Evolutionary conservation across 2,329 filamentous ascomycete genomes (phyloP).

Genomic region (Ophiocordyceps unilateralis): DNA sequence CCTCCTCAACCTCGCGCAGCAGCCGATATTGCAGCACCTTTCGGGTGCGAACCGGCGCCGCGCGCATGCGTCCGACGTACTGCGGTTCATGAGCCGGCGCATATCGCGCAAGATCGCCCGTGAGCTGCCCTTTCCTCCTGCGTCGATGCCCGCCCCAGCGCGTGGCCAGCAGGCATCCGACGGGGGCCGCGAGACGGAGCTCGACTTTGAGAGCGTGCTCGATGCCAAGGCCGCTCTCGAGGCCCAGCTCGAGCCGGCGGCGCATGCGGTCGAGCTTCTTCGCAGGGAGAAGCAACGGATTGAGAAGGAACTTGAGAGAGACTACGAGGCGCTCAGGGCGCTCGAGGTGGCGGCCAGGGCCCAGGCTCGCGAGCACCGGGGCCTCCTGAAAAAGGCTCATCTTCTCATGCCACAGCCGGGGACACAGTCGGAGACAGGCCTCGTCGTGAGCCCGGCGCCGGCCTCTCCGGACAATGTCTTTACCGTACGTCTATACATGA

Average conservation of each 20-base stretch:
- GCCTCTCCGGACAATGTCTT: constrained; percentile 3
- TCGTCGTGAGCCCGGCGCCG: constrained; percentile 1
- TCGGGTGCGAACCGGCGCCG: constrained; percentile 28
- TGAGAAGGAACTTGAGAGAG: constrained; percentile 35
- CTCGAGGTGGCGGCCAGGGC: constrained; percentile 39
- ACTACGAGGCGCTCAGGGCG: constrained; percentile 31
- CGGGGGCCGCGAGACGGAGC: constrained; percentile 35
- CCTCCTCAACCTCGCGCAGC: constrained; percentile 41
- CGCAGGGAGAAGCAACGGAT: constrained; percentile 38
- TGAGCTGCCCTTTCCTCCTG: constrained; percentile 50
- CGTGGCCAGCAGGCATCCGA: constrained; percentile 10
- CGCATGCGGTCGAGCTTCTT: constrained; percentile 46
- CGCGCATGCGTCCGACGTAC: constrained; percentile 34
- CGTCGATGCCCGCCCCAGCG: constrained; percentile 12
- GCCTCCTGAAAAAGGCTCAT: constrained; percentile 30
- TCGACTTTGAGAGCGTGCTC: constrained; percentile 48
- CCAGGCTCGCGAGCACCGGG: constrained; percentile 32
- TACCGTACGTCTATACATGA: constrained; percentile 1
- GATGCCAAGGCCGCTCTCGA: constrained; percentile 40
- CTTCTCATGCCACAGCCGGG: constrained; percentile 24
- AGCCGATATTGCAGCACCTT: constrained; percentile 42
- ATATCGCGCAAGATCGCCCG: constrained; percentile 39
- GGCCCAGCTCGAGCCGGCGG: constrained; percentile 39
- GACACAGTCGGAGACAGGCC: constrained; percentile 2
- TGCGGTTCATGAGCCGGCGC: constrained; percentile 36